Base-by-base conservation (phyloP, 1,284 basidiomycete genomes). In the Malassezia obtusa region DNA sequence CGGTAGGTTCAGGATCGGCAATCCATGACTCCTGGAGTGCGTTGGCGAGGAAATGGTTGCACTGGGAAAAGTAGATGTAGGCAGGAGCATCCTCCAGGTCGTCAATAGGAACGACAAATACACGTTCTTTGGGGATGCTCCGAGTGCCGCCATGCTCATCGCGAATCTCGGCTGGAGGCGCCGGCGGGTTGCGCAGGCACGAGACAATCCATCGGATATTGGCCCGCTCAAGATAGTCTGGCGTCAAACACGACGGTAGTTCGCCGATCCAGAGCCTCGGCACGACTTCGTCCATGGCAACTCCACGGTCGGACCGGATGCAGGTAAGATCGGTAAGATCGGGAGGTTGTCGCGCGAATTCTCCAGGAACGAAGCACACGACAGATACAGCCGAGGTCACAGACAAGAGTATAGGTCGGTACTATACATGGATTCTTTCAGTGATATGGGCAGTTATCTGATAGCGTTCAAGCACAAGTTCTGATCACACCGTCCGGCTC, bases 71-170 rank as follows among this genome's bases (percentile, higher is more conserved):
- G 50, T 75, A 73, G 10, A 65, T 64, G 33, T 75, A 58, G 39
- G 76, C 67, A 37, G 75, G 75, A 35, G 75, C 67, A 40, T 59
- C 60, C 47, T 65, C 70, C 4, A 67, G 65, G 46, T 77, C 75
- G 57, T 76, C 75, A 28, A 76, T 57, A 1, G 60, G 60, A 15
- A 77, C 65, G 9, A 71, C 68, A 45, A 69, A 58, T 39, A 74
- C 54, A 36, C 63, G 59, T 11, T 62, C 49, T 0, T 62, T 52
- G 0, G 64, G 57, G 36, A 67, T 67, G 8, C 4, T 47, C 15
- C 59, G 31, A 10, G 37, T 21, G 26, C 28, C 6, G 14, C 32
- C 35, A 8, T 19, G 3, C n/a, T 3, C 24, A 0, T n/a, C 17
- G 2, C 33, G 35, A 17, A 47, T 47, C 1, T 62, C 63, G 40